Conservation (phyloP, 1,139 yeast species). For the Ashbya aceris region DNA sequence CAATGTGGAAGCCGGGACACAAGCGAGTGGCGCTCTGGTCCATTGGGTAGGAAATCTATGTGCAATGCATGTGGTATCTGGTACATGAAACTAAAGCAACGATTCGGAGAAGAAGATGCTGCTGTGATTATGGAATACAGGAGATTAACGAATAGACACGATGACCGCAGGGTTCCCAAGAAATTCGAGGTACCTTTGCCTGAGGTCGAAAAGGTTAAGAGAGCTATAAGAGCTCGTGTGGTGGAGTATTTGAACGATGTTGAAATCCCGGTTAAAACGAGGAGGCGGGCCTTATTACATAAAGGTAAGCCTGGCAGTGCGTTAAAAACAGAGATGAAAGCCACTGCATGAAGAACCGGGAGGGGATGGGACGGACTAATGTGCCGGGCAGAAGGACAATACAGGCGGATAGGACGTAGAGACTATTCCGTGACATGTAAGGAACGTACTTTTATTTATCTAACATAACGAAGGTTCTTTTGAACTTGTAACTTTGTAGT, state of each 20-base stretch:
- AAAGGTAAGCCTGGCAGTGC: slow-evolving; percentile 1
- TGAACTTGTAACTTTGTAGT: slow-evolving; percentile 1
- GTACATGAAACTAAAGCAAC: slow-evolving; percentile 20
- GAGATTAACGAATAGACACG: slow-evolving; percentile 3
- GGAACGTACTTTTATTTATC: neutral
- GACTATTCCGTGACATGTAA: neutral
- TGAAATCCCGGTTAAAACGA: slow-evolving; percentile 2
- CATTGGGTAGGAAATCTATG: slow-evolving; percentile 72
- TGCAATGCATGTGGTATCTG: slow-evolving; percentile 88
- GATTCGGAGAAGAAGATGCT: slow-evolving; percentile 17
- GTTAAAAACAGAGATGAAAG: neutral
- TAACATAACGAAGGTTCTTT: slow-evolving; percentile 1
- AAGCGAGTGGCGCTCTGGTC: slow-evolving; percentile 91
- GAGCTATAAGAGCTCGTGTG: slow-evolving; percentile 2
- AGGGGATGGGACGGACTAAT: neutral
- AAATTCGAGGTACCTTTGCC: slow-evolving; percentile 6
- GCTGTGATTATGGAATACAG: slow-evolving; percentile 18
- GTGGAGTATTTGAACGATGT: slow-evolving; percentile 5
- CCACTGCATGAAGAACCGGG: neutral
- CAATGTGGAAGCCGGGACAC: slow-evolving; percentile 77
- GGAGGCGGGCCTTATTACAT: slow-evolving; percentile 3
- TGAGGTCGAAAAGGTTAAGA: neutral
- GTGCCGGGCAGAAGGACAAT: neutral
- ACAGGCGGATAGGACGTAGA: neutral
- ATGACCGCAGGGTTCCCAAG: slow-evolving; percentile 8